Evolutionary conservation across 108 stramenopile genomes (phyloP), one percentile per base, ranked within the genome.

Genomic region (Nitzschia sp.): DNA sequence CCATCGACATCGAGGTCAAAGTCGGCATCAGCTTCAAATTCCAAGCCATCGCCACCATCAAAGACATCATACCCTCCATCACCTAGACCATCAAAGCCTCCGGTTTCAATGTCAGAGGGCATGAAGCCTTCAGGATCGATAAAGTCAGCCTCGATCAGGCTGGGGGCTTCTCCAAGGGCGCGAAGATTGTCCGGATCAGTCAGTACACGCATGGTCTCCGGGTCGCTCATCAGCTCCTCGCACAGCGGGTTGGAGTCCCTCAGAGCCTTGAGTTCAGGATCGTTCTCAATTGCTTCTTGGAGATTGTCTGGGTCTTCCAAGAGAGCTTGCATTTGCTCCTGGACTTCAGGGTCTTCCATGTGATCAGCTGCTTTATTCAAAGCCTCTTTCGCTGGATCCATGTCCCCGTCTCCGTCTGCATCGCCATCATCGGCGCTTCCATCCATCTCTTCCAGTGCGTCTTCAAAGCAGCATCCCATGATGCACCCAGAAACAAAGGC

Each of bases 261-360:
- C 9, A 84, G 71, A 2, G 72, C 62, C 16, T 61, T 59, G 0
- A 84, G 68, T 26, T 75, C 72, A 29, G 29, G 30, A 59, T 84
- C 80, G 45, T 80, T 78, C 50, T 84, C 83, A 44, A 84, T 78
- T 21, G 72, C 73, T 36, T 84, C 80, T 34, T 73, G 68, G 11
- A 84, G 66, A 44, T 62, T 63, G 19, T 84, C 83, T n/a, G 83
- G 83, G 71, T 84, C 79, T 28, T 72, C 73, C 58, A 82, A 31
- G 16, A 82, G 22, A 13, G 44, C 38, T 34, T 84, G 68, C 73
- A 84, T 78, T 38, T 79, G 65, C 33, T 80, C 70, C 50, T 78
- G 73, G 1, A 84, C 75, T 53, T 80, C 77, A 31, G 83, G 83
- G 45, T 80, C 77, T 69, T 84, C 83, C 69, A 84, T 71, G 32